Evolutionary conservation across 345 rosid genomes (phyloP).

Genomic region (Bretschneidera sinensis): DNA sequence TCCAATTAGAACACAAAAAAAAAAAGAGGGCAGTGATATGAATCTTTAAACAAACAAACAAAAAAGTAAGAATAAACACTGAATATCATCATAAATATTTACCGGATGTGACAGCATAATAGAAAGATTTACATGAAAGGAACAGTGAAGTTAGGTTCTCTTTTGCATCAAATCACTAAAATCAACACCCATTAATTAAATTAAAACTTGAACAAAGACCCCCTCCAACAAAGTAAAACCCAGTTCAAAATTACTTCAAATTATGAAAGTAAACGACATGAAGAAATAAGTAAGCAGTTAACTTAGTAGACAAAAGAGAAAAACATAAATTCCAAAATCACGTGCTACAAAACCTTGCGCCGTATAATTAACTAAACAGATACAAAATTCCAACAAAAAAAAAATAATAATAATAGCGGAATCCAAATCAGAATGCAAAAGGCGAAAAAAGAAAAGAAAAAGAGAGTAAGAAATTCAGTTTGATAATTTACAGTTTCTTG

Average conservation of each 20-base stretch:
- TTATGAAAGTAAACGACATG: too few relatives aligned
- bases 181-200: neutral
- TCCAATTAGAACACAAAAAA: neutral
- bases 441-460: neutral
- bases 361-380: neutral
- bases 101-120: too few relatives aligned
- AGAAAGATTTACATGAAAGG: too few relatives aligned
- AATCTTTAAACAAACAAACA: neutral
- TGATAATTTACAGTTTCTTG: constrained; percentile 37
- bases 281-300: too few relatives aligned
- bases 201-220: neutral
- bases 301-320: neutral
- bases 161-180: neutral
- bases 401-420: too few relatives aligned
- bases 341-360: too few relatives aligned
- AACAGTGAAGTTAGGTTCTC: too few relatives aligned
- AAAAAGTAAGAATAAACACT: too few relatives aligned
- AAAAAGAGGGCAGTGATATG: neutral
- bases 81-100: too few relatives aligned
- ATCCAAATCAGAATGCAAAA: neutral
- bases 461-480: neutral
- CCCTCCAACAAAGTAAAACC: too few relatives aligned
- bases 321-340: neutral
- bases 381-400: neutral
- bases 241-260: too few relatives aligned